Evolutionary conservation across 2,329 filamentous ascomycete genomes (phyloP).

Genomic region (Aspergillus alliaceus): DNA sequence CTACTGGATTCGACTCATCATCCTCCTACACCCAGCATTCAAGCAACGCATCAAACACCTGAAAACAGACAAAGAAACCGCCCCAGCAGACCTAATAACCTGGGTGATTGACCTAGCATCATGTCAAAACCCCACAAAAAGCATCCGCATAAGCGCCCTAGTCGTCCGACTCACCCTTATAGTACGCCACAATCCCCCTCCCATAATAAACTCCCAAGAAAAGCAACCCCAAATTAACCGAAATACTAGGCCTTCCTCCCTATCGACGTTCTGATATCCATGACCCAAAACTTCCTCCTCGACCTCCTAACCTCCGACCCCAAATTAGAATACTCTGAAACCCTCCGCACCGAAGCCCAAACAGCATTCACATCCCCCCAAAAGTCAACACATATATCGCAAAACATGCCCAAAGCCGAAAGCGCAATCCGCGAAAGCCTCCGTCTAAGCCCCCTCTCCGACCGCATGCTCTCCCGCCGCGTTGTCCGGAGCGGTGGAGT

Average conservation of each 20-base stretch:
- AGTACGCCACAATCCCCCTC: background rate
- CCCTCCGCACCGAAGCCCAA: background rate
- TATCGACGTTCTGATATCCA: background rate
- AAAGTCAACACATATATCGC: background rate
- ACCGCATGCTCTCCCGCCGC: background rate
- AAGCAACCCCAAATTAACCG: background rate
- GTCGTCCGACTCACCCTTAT: background rate
- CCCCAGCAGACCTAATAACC: background rate
- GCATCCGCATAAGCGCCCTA: background rate
- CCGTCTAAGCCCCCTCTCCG: background rate
- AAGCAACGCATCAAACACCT: background rate
- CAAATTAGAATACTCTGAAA: background rate
- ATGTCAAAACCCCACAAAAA: background rate
- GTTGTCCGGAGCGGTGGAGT: background rate
- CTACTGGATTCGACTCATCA: background rate
- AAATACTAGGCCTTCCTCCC: background rate
- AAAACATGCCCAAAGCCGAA: background rate
- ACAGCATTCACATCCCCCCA: background rate
- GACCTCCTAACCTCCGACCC: background rate
- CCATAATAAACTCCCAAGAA: accelerated
- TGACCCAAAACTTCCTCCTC: background rate
- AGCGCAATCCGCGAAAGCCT: background rate
- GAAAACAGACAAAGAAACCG: background rate
- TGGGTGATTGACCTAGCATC: background rate
- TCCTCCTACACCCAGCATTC: background rate